These are phyloP conservation scores for Chrysanthemum seticuspe DNA, from an alignment of 129 eudicot species.

Conservation along the genomic window DNA sequence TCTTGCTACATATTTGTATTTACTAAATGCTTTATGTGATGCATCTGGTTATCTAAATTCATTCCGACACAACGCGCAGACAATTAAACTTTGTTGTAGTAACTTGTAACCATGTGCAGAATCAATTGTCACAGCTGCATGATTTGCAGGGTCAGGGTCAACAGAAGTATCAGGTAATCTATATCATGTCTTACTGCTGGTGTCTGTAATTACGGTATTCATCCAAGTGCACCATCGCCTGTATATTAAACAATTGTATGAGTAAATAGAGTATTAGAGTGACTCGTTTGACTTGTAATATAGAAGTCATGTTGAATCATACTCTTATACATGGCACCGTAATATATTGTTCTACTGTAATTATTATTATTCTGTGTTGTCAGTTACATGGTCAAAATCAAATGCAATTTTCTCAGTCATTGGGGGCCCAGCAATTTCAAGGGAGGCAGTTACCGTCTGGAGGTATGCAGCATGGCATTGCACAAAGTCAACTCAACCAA, in stretches of 20 bases:
- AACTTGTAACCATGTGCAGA: conserved; percentile 32
- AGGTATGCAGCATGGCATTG: conserved; percentile 73
- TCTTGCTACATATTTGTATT: too few relatives aligned
- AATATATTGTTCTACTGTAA: neutral
- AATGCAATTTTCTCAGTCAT: conserved; percentile 84
- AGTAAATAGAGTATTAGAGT: conserved; percentile 10
- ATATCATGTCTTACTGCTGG: conserved; percentile 1
- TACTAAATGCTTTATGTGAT: too few relatives aligned
- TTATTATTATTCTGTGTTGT: conserved; percentile 23
- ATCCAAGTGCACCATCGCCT: conserved; percentile 1
- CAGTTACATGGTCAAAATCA: conserved; percentile 86
- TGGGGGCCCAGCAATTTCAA: conserved; percentile 85
- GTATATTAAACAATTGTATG: neutral
- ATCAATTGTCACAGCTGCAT: conserved; percentile 70
- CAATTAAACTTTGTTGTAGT: too few relatives aligned
- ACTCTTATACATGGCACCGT: neutral
- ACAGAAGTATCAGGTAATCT: conserved; percentile 62
- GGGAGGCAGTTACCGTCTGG: conserved; percentile 77
- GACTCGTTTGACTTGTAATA: conserved; percentile 7
- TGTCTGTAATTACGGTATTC: conserved; percentile 7
- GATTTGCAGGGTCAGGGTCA: conserved; percentile 74
- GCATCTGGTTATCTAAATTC: too few relatives aligned
- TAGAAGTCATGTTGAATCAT: conserved; percentile 1
- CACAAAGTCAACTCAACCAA: conserved; percentile 82
- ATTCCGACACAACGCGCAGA: too few relatives aligned